Percentiles rank a stretch among this genome's conserved stretches.
Evolutionary conservation across 2,329 filamentous ascomycete genomes (phyloP).

Genomic region (Aspergillus quadricinctus): DNA sequence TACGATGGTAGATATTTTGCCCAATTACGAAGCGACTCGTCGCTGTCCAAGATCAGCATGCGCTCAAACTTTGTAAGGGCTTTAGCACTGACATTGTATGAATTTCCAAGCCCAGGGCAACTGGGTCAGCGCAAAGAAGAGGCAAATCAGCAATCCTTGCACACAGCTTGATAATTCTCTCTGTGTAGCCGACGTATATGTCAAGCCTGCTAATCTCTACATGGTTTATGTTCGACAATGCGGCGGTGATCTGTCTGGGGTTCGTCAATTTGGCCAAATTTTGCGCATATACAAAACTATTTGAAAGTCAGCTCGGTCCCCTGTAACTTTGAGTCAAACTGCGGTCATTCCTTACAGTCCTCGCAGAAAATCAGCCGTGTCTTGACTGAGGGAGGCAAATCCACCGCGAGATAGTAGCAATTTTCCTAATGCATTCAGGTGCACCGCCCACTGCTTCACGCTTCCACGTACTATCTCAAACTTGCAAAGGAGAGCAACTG

Average conservation of each 20-base stretch:
- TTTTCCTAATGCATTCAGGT: slow-evolving; percentile 32
- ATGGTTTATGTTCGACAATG: slow-evolving; percentile 15
- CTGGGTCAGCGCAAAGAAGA: slow-evolving; percentile 13
- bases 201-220: slow-evolving; percentile 26
- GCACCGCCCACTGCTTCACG: slow-evolving; percentile 36
- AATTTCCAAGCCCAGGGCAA: slow-evolving; percentile 23
- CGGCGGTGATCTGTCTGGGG: slow-evolving; percentile 19
- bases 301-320: neutral
- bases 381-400: slow-evolving; percentile 24
- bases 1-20: slow-evolving; percentile 23
- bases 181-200: slow-evolving; percentile 37
- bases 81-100: slow-evolving; percentile 24
- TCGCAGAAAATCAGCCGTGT: slow-evolving; percentile 29
- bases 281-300: slow-evolving; percentile 32
- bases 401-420: slow-evolving; percentile 32
- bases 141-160: slow-evolving; percentile 30
- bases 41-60: slow-evolving; percentile 19
- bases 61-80: neutral
- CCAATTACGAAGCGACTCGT: slow-evolving; percentile 29
- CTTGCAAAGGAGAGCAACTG: slow-evolving; percentile 36
- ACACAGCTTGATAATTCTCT: slow-evolving; percentile 32
- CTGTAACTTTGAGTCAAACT: neutral
- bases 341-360: slow-evolving; percentile 26
- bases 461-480: slow-evolving; percentile 37
- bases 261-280: slow-evolving; percentile 33